Percentiles rank a stretch among this genome's conserved stretches.
These are phyloP conservation scores for Peronosclerospora sorghi DNA, from an alignment of 352 stramenopile species.

Conservation along the genomic window DNA sequence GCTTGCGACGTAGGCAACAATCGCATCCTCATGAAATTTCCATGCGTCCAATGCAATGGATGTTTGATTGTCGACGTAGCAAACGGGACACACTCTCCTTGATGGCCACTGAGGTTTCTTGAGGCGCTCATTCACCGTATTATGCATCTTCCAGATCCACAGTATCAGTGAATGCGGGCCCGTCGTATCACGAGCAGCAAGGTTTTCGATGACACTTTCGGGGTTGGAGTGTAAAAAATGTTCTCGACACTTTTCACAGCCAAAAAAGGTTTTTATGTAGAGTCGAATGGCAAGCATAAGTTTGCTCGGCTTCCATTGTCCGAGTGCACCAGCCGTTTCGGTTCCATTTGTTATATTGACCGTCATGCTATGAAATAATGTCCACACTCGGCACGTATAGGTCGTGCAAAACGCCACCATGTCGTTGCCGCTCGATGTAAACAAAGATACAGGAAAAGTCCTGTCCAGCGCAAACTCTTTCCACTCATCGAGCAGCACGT, in stretches of 20 bases:
- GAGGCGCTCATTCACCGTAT: slow-evolving; percentile 68
- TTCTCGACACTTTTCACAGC: slow-evolving; percentile 60
- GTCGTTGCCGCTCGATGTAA: slow-evolving; percentile 38
- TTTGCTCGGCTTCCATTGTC: slow-evolving; percentile 42
- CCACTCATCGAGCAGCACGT: slow-evolving; percentile 49
- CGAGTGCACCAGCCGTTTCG: slow-evolving; percentile 8
- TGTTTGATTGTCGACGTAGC: slow-evolving; percentile 43
- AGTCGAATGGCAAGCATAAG: slow-evolving; percentile 50
- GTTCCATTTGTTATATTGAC: slow-evolving; percentile 20
- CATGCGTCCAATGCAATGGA: slow-evolving; percentile 35
- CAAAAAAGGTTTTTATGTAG: slow-evolving; percentile 76
- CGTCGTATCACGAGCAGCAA: slow-evolving; percentile 26
- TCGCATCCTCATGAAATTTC: slow-evolving; percentile 35
- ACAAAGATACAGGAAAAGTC: slow-evolving; percentile 55
- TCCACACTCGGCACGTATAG: slow-evolving; percentile 77
- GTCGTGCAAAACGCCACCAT: slow-evolving; percentile 49
- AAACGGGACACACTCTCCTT: slow-evolving; percentile 36
- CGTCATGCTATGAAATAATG: slow-evolving; percentile 70
- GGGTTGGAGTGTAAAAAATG: slow-evolving; percentile 70
- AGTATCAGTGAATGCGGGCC: slow-evolving; percentile 36
- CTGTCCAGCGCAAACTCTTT: slow-evolving; percentile 27
- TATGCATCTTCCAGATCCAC: slow-evolving; percentile 82
- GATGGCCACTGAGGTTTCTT: slow-evolving; percentile 60
- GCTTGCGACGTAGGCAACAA: slow-evolving; percentile 40
- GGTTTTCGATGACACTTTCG: slow-evolving; percentile 30